These are phyloP conservation scores for Deinandra increscens DNA, from an alignment of 129 eudicot genomes.

Conservation along the genomic window DNA sequence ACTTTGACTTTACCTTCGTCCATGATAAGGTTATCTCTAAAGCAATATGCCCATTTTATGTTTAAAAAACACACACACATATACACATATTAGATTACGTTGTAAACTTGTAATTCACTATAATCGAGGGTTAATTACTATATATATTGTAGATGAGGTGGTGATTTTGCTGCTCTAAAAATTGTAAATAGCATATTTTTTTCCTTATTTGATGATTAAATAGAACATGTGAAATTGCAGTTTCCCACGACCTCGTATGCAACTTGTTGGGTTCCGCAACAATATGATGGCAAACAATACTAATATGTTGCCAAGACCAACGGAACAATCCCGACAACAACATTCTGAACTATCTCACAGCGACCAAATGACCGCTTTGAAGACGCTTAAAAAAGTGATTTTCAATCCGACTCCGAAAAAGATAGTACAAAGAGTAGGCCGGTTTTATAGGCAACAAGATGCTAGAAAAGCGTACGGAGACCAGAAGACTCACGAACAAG, in stretches of 20 bases:
- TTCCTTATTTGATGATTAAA: neutral
- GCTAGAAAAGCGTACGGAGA: conserved; percentile 4
- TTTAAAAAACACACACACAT: no score
- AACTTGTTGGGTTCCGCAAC: conserved; percentile 21
- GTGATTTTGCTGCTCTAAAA: no score
- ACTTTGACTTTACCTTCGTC: conserved; percentile 27
- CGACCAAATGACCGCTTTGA: conserved; percentile 46
- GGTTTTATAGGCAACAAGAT: conserved; percentile 34
- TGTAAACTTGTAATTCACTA: no score
- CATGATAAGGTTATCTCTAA: conserved; percentile 22
- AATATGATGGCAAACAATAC: conserved; percentile 19
- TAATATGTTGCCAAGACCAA: conserved; percentile 20
- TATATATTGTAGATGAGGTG: no score
- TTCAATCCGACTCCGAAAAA: conserved; percentile 53
- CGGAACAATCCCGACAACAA: neutral
- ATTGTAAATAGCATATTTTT: neutral
- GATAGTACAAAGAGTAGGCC: conserved; percentile 34
- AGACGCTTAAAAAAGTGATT: conserved; percentile 58
- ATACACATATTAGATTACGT: no score
- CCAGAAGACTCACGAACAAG: conserved; percentile 6
- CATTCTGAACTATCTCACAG: conserved; percentile 29
- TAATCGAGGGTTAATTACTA: no score
- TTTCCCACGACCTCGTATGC: conserved; percentile 28
- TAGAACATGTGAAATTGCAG: conserved; percentile 10
- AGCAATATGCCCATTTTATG: neutral